Percentiles rank a stretch among this genome's conserved stretches.
phyloP scores from a whole-genome alignment of 257 asterid species.

The Solanum ossicruentum region DNA sequence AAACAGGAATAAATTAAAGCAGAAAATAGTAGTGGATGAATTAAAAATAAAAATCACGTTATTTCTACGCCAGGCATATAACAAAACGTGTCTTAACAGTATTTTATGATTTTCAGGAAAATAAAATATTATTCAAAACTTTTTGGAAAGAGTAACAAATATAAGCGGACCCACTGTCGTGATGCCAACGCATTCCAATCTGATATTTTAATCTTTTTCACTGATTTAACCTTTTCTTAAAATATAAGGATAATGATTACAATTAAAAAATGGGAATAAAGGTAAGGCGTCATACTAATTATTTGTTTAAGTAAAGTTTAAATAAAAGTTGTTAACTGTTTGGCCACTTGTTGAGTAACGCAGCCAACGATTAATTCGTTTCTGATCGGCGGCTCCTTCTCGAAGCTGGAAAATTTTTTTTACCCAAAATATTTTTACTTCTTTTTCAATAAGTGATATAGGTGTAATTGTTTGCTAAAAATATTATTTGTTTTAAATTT shows the following conservation, averaged over 20 bases:
- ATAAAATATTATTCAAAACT: not conserved
- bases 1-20: not conserved
- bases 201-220: not conserved
- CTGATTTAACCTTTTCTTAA: not conserved
- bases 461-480: no score
- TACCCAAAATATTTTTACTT: not conserved
- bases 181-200: not conserved
- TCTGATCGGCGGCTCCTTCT: not conserved
- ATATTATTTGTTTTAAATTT: no score
- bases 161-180: not conserved
- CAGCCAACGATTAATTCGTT: not conserved
- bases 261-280: not conserved
- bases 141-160: not conserved
- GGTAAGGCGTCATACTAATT: not conserved
- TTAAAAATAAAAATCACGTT: not conserved
- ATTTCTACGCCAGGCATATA: slow-evolving; percentile 4
- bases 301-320: not conserved
- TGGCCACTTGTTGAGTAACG: not conserved
- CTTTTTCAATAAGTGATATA: no score
- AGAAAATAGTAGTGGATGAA: not conserved
- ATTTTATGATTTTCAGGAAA: not conserved
- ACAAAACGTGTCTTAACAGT: slow-evolving; percentile 5
- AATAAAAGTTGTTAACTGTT: not conserved
- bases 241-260: not conserved
- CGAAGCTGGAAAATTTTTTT: not conserved